Evolutionary conservation across 352 stramenopile species (phyloP).

Genomic region (Pythium oligandrum): DNA sequence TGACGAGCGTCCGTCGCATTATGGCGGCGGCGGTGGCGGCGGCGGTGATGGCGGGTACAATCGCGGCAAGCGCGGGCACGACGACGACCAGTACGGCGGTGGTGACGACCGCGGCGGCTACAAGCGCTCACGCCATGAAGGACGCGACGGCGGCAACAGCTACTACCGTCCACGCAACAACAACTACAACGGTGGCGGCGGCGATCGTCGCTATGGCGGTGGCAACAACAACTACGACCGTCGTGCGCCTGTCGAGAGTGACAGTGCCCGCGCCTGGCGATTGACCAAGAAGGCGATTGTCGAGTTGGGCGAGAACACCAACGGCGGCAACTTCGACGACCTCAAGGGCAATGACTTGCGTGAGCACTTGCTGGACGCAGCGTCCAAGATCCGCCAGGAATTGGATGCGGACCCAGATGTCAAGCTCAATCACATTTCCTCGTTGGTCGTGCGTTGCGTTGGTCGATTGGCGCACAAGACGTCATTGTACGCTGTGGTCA

Average conservation of each 20-base stretch:
- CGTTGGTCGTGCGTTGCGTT: constrained; percentile 49
- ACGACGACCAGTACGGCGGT: constrained; percentile 35
- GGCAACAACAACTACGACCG: constrained; percentile 27
- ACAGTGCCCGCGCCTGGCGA: constrained; percentile 62
- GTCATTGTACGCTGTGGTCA: constrained; percentile 58
- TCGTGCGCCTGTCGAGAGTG: constrained; percentile 37
- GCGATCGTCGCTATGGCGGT: constrained; percentile 8
- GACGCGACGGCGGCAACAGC: constrained; percentile 17
- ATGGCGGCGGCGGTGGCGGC: constrained; percentile 19
- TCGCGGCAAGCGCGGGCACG: constrained; percentile 19
- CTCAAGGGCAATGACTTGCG: constrained; percentile 26
- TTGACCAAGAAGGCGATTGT: constrained; percentile 72
- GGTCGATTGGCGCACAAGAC: constrained; percentile 66
- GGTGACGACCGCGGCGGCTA: constrained; percentile 32
- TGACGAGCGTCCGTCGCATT: constrained; percentile 50
- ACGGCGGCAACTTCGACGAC: constrained; percentile 23
- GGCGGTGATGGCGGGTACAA: constrained; percentile 13
- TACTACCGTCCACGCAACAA: constrained; percentile 24
- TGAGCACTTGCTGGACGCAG: constrained; percentile 42
- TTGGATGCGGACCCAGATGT: constrained; percentile 52
- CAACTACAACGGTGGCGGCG: constrained; percentile 28
- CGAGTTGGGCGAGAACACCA: constrained; percentile 48
- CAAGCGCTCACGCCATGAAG: constrained; percentile 61
- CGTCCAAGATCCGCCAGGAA: constrained; percentile 39
- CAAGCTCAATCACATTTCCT: constrained; percentile 50